Evolutionary conservation across 202 grass and related monocot genomes (phyloP).

Genomic region (Saccharum hybrid): DNA sequence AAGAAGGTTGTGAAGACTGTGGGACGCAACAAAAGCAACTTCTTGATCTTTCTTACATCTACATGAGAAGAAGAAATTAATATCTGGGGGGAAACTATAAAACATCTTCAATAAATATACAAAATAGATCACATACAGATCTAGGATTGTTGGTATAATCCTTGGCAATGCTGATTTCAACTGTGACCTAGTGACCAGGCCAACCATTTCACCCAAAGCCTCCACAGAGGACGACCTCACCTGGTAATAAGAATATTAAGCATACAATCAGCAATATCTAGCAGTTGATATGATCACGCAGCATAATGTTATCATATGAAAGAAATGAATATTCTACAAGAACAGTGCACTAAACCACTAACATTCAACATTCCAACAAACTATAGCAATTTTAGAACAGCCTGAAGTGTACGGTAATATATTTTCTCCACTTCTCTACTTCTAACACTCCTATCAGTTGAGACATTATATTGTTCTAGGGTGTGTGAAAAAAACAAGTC

Average conservation of each 20-base stretch:
- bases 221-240: constrained; percentile 86
- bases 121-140: constrained; percentile 74
- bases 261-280: constrained; percentile 11
- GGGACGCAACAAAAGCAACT: constrained; percentile 83
- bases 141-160: constrained; percentile 89
- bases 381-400: not conserved
- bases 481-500: constrained; percentile 8
- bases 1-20: constrained; percentile 92
- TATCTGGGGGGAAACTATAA: constrained; percentile 18
- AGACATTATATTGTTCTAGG: constrained; percentile 21
- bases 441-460: constrained; percentile 17
- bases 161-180: constrained; percentile 89
- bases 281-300: constrained; percentile 25
- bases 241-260: constrained; percentile 53
- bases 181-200: constrained; percentile 87
- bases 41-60: constrained; percentile 95
- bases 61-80: constrained; percentile 50
- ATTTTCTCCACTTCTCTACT: not conserved
- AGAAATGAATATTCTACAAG: not conserved
- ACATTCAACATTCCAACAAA: not conserved
- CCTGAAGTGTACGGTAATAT: not conserved
- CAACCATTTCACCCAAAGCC: constrained; percentile 98
- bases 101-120: constrained; percentile 46
- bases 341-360: constrained; percentile 5
- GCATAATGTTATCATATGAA: not conserved